Percentiles rank a stretch among this genome's conserved stretches.
These are phyloP conservation scores for Tulasnella sp. DNA, from an alignment of 768 basidiomycete genomes.

Conservation along the genomic window DNA sequence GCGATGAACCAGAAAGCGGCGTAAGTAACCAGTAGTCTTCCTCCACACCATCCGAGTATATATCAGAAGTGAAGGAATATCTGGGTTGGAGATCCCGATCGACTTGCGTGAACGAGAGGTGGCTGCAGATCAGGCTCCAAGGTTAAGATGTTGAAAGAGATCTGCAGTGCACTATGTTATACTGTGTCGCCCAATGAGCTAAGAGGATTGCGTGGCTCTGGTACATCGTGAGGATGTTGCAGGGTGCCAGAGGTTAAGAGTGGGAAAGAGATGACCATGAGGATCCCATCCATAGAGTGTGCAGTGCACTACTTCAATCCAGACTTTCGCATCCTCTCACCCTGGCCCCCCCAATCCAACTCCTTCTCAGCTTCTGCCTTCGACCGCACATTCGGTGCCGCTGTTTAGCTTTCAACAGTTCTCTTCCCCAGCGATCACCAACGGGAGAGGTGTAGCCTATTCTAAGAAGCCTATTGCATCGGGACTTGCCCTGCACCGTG, in stretches of 20 bases:
- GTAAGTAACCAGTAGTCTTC: no score
- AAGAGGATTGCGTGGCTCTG: neutral
- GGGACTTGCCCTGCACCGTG: neutral
- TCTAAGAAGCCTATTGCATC: neutral
- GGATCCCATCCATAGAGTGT: neutral
- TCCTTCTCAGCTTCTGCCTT: neutral
- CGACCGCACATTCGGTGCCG: neutral
- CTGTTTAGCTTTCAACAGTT: neutral
- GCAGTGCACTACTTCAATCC: neutral
- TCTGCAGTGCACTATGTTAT: neutral
- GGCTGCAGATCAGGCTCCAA: no score
- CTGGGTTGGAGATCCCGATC: no score
- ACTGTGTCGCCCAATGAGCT: neutral
- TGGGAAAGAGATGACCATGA: neutral
- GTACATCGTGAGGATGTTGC: neutral
- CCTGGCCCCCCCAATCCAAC: neutral
- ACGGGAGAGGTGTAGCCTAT: neutral
- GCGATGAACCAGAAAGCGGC: no score
- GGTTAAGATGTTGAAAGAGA: no score
- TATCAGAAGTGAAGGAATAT: no score
- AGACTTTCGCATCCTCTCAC: neutral
- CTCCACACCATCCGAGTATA: no score
- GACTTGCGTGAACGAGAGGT: no score
- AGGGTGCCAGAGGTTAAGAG: neutral
- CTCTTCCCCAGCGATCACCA: neutral